These are phyloP conservation scores for Phytophthora megakarya DNA, from an alignment of 352 stramenopile genomes.

Conservation along the genomic window DNA sequence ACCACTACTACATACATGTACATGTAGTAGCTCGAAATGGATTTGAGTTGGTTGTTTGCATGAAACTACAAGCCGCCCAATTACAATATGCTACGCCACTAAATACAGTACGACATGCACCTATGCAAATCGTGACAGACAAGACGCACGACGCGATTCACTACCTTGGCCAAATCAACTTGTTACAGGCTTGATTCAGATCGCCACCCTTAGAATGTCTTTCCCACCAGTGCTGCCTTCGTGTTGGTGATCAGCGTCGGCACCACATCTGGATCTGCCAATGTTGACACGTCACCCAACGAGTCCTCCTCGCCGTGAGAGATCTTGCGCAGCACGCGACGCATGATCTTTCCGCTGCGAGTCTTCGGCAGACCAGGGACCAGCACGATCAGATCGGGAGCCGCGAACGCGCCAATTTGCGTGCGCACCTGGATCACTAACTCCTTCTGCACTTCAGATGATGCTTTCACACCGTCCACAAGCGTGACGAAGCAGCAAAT, in stretches of 20 bases:
- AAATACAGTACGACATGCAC: constrained; percentile 21
- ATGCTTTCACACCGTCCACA: constrained; percentile 74
- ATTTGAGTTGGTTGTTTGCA: not conserved
- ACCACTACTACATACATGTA: no score
- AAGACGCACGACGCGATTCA: not conserved
- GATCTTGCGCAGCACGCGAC: constrained; percentile 98
- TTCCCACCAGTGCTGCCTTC: constrained; percentile 68
- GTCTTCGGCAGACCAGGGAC: constrained; percentile 94
- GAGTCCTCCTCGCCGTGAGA: constrained; percentile 93
- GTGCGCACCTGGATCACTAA: constrained; percentile 83
- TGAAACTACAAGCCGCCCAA: not conserved
- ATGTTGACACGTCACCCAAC: constrained; percentile 96
- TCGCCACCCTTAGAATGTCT: constrained; percentile 65
- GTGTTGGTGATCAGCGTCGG: constrained; percentile 92
- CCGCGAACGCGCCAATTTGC: constrained; percentile 96
- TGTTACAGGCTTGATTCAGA: no score
- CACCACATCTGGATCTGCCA: constrained; percentile 95
- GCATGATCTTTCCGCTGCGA: constrained; percentile 98
- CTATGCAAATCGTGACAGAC: constrained; percentile 21
- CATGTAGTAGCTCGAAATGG: not conserved
- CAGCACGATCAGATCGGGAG: constrained; percentile 95
- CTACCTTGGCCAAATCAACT: no score
- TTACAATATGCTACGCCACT: constrained; percentile 21
- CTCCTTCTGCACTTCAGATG: constrained; percentile 55
- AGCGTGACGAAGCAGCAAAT: constrained; percentile 96